Evolutionary conservation across 352 stramenopile species (phyloP), one percentile per base, ranked within the genome.

Genomic region (Phytophthora cryptogea): DNA sequence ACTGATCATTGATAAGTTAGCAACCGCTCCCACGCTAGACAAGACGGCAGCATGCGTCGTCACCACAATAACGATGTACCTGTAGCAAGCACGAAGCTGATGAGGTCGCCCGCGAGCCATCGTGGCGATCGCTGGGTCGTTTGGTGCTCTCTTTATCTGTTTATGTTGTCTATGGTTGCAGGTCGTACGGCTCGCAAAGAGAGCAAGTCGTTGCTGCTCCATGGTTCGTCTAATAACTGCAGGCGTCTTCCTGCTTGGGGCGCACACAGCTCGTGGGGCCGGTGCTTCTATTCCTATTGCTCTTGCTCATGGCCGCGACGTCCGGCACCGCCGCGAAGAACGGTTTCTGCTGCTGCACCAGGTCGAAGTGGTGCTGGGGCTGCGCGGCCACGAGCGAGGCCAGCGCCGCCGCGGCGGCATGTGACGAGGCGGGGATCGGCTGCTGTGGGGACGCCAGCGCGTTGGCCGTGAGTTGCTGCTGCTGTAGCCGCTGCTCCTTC

Each of bases 401-500:
- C 13, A 82, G 52, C 8, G 75, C 75, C 11, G 67, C 70, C 3
- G 75, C 75, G 8, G 74, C 74, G 13, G 75, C 72, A 68, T 74
- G 71, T 31, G 72, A 76, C 54, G 65, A 73, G 8, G 63, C 43
- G 13, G 40, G 45, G 28, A 65, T 55, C 13, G 51, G 41, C 36
- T 48, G 45, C 23, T 57, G 62, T 33, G 48, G 48, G 39, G 50
- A 58, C 17, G 66, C 66, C 33, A 78, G 37, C 14, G 64, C 61
- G 17, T 49, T 30, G 6, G 63, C 63, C 44, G 68, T 59, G 7
- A 68, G 65, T 58, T 83, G 72, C 40, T 79, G 72, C 40, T 74
- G 66, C 17, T 77, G 69, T 42, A 78, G 54, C 0, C 81, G 70
- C 46, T 83, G 80, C 54, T 80, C 77, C 54, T 88, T 92, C 65